A percentile compares a stretch with the other conserved stretches of the same genome.
These are phyloP conservation scores for Chloranthus sessilifolius DNA, from an alignment of 164 flowering plant genomes.

Conservation along the genomic window DNA sequence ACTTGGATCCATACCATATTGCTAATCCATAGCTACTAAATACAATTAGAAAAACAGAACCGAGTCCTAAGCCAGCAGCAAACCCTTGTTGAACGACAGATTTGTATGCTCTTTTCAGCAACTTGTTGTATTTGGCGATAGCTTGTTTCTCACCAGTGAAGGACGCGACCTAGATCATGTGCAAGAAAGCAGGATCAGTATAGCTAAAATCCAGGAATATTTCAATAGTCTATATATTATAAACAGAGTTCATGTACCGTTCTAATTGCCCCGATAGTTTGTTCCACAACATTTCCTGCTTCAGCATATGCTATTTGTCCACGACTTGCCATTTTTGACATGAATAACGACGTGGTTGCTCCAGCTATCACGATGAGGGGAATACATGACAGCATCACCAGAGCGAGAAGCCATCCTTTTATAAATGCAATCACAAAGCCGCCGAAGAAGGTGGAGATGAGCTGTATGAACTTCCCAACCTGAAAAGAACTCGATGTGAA, in stretches of 20 bases:
- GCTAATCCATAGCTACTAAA: slow-evolving; percentile 56
- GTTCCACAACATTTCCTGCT: slow-evolving; percentile 30
- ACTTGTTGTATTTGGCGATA: slow-evolving; percentile 35
- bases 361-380: slow-evolving; percentile 18
- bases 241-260: slow-evolving; percentile 18
- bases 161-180: slow-evolving; percentile 46
- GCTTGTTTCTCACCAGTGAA: slow-evolving; percentile 73
- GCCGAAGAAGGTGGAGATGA: slow-evolving; percentile 14
- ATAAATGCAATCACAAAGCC: slow-evolving; percentile 20
- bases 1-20: slow-evolving; percentile 57
- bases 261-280: slow-evolving; percentile 30
- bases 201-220: not conserved
- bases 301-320: slow-evolving; percentile 31
- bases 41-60: slow-evolving; percentile 20
- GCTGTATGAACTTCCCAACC: slow-evolving; percentile 25
- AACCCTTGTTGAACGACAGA: slow-evolving; percentile 43
- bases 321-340: slow-evolving; percentile 23
- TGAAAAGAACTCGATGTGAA: slow-evolving; percentile 9
- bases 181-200: not conserved
- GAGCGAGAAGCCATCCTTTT: slow-evolving; percentile 20
- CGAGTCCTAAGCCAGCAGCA: slow-evolving; percentile 59
- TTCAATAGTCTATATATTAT: not conserved
- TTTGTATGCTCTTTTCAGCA: slow-evolving; percentile 34
- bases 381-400: slow-evolving; percentile 20
- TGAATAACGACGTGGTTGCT: slow-evolving; percentile 15